phyloP scores from a whole-genome alignment of 1,284 basidiomycete genomes.

The Ceratobasidium sp. region DNA sequence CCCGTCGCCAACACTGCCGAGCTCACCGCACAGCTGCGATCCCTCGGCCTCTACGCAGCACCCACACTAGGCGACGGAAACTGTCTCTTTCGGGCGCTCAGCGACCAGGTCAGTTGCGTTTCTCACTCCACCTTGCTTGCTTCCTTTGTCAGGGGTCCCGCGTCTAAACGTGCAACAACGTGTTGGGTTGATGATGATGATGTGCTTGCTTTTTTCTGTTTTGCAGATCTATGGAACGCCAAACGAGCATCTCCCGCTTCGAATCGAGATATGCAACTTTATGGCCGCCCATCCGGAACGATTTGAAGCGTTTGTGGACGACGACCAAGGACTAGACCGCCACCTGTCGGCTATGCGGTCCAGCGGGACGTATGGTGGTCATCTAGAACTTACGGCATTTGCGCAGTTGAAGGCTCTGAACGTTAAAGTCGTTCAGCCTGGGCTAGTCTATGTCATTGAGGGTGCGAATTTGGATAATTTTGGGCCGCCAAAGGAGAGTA shows the following conservation, averaged over 20 bases:
- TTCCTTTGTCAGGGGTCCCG: conserved; percentile 48
- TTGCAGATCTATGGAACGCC: conserved; percentile 80
- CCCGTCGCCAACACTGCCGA: conserved; percentile 74
- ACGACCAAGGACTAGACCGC: conserved; percentile 79
- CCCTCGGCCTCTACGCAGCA: conserved; percentile 82
- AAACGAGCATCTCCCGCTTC: conserved; percentile 75
- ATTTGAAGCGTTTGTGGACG: conserved; percentile 91
- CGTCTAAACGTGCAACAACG: too few relatives aligned
- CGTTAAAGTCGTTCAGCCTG: conserved; percentile 93
- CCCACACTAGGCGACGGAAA: conserved; percentile 88
- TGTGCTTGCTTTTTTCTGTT: neutral
- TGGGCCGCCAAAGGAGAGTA: conserved; percentile 65
- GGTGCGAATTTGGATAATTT: conserved; percentile 54
- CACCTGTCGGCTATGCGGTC: conserved; percentile 81
- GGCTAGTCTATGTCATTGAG: conserved; percentile 85
- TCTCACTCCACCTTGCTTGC: neutral
- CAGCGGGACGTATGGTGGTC: conserved; percentile 89
- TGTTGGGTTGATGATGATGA: too few relatives aligned
- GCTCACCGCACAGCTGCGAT: conserved; percentile 77
- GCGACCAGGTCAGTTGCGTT: conserved; percentile 64
- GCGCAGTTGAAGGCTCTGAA: conserved; percentile 82
- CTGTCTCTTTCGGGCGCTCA: conserved; percentile 86
- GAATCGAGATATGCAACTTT: conserved; percentile 86
- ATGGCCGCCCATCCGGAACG: conserved; percentile 77
- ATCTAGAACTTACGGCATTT: conserved; percentile 91